Conservation (phyloP, 139 green algal genomes). For the Deuterostichococcus epilithicus region DNA sequence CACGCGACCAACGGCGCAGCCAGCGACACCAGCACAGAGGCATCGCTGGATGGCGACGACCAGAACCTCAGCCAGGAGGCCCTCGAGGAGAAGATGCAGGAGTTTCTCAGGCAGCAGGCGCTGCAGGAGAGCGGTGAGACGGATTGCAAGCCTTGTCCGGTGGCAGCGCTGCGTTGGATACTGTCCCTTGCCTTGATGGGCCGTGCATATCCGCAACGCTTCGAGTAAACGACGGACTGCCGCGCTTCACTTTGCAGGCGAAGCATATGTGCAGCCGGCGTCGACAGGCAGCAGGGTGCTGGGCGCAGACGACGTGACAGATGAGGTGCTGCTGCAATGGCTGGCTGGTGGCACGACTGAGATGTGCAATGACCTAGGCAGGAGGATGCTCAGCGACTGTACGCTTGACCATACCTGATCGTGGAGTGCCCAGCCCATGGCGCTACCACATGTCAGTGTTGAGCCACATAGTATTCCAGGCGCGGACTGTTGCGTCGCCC, state of each 20-base stretch:
- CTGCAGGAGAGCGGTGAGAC: constrained; percentile 68
- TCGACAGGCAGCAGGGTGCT: constrained; percentile 27
- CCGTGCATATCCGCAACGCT: too few relatives aligned
- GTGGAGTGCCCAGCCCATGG: not conserved
- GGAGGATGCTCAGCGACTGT: not conserved
- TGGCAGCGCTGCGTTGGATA: not conserved
- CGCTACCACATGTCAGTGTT: not conserved
- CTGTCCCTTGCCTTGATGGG: too few relatives aligned
- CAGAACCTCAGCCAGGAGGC: constrained; percentile 42
- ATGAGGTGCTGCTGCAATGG: constrained; percentile 35
- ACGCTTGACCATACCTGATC: not conserved
- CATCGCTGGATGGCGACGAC: not conserved
- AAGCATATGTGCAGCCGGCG: not conserved
- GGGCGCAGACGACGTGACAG: constrained; percentile 41
- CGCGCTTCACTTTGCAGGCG: not conserved
- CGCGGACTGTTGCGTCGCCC: not conserved
- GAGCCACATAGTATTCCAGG: not conserved
- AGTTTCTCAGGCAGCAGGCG: constrained; percentile 80
- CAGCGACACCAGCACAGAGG: not conserved
- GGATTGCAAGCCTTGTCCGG: not conserved
- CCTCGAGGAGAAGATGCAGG: constrained; percentile 72
- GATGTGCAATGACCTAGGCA: too few relatives aligned
- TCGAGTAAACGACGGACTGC: too few relatives aligned
- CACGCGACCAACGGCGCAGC: not conserved
- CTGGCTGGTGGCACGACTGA: too few relatives aligned